Base-by-base conservation (phyloP, 2,329 filamentous ascomycete genomes). In the Claviceps monticola region DNA sequence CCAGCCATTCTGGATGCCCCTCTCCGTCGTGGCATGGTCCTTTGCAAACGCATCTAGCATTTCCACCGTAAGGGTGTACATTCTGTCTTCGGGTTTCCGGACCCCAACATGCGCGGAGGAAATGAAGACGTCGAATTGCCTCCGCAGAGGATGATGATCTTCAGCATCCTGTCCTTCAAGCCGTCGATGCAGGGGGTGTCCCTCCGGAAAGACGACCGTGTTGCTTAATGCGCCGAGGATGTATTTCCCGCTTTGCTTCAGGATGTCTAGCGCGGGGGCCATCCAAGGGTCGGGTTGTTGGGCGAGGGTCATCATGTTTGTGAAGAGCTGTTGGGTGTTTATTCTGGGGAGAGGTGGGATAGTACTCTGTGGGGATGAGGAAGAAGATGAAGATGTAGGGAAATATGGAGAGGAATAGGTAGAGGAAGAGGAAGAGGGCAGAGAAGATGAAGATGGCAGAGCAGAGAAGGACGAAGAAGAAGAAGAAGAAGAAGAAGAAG, bases 181-280 rank as follows among this genome's bases (percentile, higher is more conserved):
- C 29, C 83, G 9, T 11, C 29, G n/a, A 11, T 19, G 76, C 53
- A 87, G 83, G 23, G 75, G 71, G 61, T 96, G 88, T 0, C 76
- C 83, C 0, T 76, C 73, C 0, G 90, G 91, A 61, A 94, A 96
- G 23, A 88, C 84, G 26, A 93, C 80, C 0, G 93, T 97, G 63
- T 98, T 97, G 59, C 84, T 90, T 57, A 97, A 71, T 1, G 90
- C 93, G 0, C 83, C 91, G 1, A 97, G 68, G 37, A 91, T 74
- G 58, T 83, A 90, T 53, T 72, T 70, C 1, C 80, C 78, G 49
- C 76, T 82, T 3, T 73, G 73, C 54, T 78, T 77, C 53, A 98
- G 72, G 39, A 75, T 79, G 61, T 81, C 70, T 42, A 97, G 71
- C 1, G 90, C 90, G 0, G 90, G 89, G 56, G 80, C 88, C 84